Evolutionary conservation across 2,329 filamentous ascomycete species (phyloP).

Genomic region (Cladobotryum protrusum): DNA sequence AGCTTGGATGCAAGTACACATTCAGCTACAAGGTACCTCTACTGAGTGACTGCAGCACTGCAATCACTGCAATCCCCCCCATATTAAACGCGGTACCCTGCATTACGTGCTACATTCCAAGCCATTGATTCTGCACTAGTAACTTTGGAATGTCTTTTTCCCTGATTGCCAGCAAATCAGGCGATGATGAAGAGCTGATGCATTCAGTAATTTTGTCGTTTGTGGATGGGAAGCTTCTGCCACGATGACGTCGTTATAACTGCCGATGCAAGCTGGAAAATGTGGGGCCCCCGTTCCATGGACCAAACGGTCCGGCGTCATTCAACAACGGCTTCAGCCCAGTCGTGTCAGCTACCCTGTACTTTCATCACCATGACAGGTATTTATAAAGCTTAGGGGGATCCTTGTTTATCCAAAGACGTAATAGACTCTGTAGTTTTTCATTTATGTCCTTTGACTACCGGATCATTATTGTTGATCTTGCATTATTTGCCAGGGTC

Average conservation of each 20-base stretch:
- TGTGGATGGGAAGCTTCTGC: conserved; percentile 13
- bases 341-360: neutral
- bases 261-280: neutral
- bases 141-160: neutral
- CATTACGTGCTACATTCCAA: neutral
- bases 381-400: neutral
- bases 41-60: neutral
- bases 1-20: neutral
- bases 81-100: neutral
- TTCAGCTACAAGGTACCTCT: neutral
- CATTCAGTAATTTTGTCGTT: neutral
- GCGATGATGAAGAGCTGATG: too few relatives aligned
- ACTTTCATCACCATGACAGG: neutral
- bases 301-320: conserved; percentile 6
- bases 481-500: too few relatives aligned
- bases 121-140: neutral
- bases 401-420: neutral
- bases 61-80: neutral
- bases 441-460: too few relatives aligned
- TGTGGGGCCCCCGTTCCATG: conserved; percentile 3
- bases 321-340: too few relatives aligned
- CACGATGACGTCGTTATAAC: conserved; percentile 16
- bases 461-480: too few relatives aligned
- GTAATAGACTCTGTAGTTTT: too few relatives aligned
- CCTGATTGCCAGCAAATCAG: neutral